Conservation (phyloP, 2,329 filamentous ascomycete species). For the Colletotrichum liaoningense region DNA sequence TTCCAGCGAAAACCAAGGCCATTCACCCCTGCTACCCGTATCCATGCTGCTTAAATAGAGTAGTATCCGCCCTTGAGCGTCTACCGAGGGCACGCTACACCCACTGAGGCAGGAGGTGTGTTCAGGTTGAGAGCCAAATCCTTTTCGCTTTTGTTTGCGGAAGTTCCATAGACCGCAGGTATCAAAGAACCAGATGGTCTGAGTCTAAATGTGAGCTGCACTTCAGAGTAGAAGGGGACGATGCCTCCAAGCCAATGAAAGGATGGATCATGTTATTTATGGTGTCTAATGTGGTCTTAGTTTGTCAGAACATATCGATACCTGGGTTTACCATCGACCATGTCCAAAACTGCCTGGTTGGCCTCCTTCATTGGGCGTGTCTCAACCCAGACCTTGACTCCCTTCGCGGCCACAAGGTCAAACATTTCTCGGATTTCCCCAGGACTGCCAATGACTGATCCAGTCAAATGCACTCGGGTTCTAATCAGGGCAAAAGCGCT, state of each 20-base stretch:
- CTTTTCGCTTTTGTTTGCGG: too few relatives aligned
- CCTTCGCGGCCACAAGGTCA: neutral
- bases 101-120: too few relatives aligned
- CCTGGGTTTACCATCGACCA: neutral
- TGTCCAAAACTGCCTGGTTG: neutral
- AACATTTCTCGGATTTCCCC: neutral
- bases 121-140: too few relatives aligned
- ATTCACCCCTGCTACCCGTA: neutral
- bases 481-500: neutral
- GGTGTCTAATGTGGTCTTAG: neutral
- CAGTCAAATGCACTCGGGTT: neutral
- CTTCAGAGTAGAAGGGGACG: neutral
- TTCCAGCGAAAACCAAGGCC: neutral
- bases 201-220: neutral
- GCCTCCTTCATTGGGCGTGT: neutral
- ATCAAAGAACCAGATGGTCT: neutral
- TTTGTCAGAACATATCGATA: neutral
- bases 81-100: neutral
- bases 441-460: neutral
- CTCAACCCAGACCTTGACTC: neutral
- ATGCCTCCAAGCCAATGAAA: neutral
- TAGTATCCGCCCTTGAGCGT: neutral
- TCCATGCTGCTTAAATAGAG: neutral
- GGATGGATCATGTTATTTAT: neutral
- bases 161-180: neutral